These are phyloP conservation scores for Arthrobotrys iridis DNA, from an alignment of 2,329 filamentous ascomycete species.

Conservation along the genomic window DNA sequence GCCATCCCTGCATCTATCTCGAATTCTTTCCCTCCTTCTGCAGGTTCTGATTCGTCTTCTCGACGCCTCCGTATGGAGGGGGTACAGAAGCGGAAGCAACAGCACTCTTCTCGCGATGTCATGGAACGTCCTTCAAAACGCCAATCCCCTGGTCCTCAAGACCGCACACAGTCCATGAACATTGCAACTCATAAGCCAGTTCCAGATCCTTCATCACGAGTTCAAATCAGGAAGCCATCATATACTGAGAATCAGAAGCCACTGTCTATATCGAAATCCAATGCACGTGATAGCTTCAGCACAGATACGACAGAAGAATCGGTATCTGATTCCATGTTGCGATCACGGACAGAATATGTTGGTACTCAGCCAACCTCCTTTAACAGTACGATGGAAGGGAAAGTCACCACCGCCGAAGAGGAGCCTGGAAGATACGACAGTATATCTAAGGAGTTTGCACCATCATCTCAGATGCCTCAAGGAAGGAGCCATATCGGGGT, in stretches of 20 bases:
- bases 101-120: neutral
- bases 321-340: neutral
- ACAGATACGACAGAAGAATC: neutral
- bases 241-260: neutral
- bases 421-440: neutral
- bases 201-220: neutral
- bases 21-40: neutral
- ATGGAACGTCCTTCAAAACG: conserved; percentile 27
- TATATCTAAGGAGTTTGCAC: neutral
- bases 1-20: neutral
- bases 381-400: conserved; percentile 34
- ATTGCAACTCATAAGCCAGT: neutral
- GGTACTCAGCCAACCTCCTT: conserved; percentile 41
- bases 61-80: conserved; percentile 7
- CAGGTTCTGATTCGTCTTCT: neutral
- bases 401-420: neutral
- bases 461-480: neutral
- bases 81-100: conserved; percentile 29
- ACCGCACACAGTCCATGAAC: neutral
- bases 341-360: neutral
- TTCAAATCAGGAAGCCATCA: neutral
- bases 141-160: conserved; percentile 2
- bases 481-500: neutral
- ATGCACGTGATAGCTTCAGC: neutral
- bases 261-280: neutral